These are phyloP conservation scores for Clarireedia hainanense DNA, from an alignment of 2,329 filamentous ascomycete genomes.

Conservation along the genomic window DNA sequence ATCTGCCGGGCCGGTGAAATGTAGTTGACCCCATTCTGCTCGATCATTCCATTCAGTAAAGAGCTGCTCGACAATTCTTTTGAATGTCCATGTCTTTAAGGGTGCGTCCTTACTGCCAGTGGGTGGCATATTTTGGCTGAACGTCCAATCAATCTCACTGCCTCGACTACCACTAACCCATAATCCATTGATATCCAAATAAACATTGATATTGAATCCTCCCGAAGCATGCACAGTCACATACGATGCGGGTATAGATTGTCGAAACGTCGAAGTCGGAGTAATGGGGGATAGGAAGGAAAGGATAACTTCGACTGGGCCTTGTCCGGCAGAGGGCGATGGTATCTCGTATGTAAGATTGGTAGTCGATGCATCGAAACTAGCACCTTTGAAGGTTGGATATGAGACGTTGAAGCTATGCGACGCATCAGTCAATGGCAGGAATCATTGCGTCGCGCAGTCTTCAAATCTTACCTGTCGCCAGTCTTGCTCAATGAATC, in stretches of 20 bases:
- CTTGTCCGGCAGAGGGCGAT: slow-evolving; percentile 31
- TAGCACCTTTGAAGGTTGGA: slow-evolving; percentile 50
- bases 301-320: slow-evolving; percentile 46
- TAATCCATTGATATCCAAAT: slow-evolving; percentile 64
- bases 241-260: slow-evolving; percentile 62
- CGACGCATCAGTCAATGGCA: neutral
- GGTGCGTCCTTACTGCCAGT: slow-evolving; percentile 30
- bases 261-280: slow-evolving; percentile 26
- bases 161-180: slow-evolving; percentile 74
- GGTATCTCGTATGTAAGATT: slow-evolving; percentile 59
- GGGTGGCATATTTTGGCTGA: slow-evolving; percentile 39
- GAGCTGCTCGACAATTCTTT: slow-evolving; percentile 53
- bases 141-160: slow-evolving; percentile 62
- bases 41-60: slow-evolving; percentile 68
- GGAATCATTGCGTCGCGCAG: neutral
- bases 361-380: slow-evolving; percentile 63
- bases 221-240: slow-evolving; percentile 64
- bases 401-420: slow-evolving; percentile 48
- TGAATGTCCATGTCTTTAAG: slow-evolving; percentile 61
- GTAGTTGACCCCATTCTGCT: slow-evolving; percentile 75
- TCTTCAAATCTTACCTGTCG: slow-evolving; percentile 26
- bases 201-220: slow-evolving; percentile 53
- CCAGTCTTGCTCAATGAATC: slow-evolving; percentile 44
- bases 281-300: slow-evolving; percentile 42
- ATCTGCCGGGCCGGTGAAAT: slow-evolving; percentile 65